Evolutionary conservation across 768 basidiomycete genomes (phyloP), one percentile per base, ranked within the genome.

Genomic region (Podaxis carcinomalis): DNA sequence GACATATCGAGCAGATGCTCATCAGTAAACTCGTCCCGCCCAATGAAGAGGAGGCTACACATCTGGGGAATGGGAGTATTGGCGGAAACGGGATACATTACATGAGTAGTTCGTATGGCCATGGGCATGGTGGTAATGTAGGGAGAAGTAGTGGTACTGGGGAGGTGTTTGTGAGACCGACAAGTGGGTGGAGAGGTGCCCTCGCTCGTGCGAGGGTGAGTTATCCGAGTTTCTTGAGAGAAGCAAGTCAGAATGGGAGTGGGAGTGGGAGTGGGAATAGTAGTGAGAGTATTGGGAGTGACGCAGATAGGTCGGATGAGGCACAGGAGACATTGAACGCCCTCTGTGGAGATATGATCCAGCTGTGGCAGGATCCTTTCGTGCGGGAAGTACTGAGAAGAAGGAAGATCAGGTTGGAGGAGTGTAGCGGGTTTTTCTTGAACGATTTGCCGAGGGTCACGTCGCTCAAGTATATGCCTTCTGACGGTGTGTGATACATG

Each of bases 371-470:
- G 50, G 89, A 92, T 64, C 77, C 81, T 0, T 73, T 76, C 5
- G 77, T 92, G n/a, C 74, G 79, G 56, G 78, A 79, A 28, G 72
- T 89, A 28, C 72, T 92, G 66, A 72, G 75, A 11, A 68, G 78
- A 37, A 78, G 84, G 65, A 87, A 85, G 68, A 80, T 91, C 52
- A 72, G 87, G 55, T 68, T 90, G 16, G 87, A 91, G 68, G 89
- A 92, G 67, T 78, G 78, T 65, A 84, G 86, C 63, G 89, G 89
- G 39, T 92, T 91, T 89, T 92, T 88, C 71, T 70, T 92, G 60
- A 83, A 92, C 64, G 84, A 84, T 53, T 69, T 92, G 11, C 81
- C 83, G 57, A 80, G 90, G 36, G 82, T 92, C 9, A 84, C 88
- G 2, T 79, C 82, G 14, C 75, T 81, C 5, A 75, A 78, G 64